Conservation (phyloP, 1,284 basidiomycete species). For the Apiotrichum laibachii region DNA sequence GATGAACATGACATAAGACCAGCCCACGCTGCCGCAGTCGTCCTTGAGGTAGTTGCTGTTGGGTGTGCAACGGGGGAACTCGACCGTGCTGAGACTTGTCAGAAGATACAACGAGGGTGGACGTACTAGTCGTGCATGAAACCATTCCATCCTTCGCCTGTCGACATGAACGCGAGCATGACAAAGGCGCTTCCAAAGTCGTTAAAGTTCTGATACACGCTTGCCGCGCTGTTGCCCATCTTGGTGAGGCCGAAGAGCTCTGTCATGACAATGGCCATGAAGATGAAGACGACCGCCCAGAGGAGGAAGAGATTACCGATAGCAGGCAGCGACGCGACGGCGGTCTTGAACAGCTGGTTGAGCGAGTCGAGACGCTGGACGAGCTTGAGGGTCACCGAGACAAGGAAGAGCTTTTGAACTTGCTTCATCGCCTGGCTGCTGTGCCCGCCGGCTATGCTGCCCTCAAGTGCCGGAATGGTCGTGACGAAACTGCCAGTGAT, state of each 20-base stretch:
- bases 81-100: constrained; percentile 59
- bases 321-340: constrained; percentile 83
- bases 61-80: constrained; percentile 76
- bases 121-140: constrained; percentile 83
- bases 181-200: constrained; percentile 76
- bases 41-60: constrained; percentile 62
- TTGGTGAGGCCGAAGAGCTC: constrained; percentile 94
- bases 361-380: constrained; percentile 84
- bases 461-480: constrained; percentile 70
- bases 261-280: constrained; percentile 84
- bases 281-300: constrained; percentile 89
- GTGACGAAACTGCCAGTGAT: constrained; percentile 80
- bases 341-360: constrained; percentile 96
- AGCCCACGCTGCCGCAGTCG: constrained; percentile 83
- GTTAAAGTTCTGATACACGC: constrained; percentile 74
- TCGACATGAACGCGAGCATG: constrained; percentile 66
- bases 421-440: constrained; percentile 55
- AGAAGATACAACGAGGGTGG: neutral
- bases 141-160: constrained; percentile 44
- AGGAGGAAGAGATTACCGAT: constrained; percentile 82
- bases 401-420: constrained; percentile 91
- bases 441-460: constrained; percentile 20
- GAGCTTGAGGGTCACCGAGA: constrained; percentile 89
- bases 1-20: constrained; percentile 88
- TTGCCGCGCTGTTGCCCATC: constrained; percentile 68